Evolutionary conservation across 2,329 filamentous ascomycete species (phyloP).

Genomic region (Botrytis squamosa): DNA sequence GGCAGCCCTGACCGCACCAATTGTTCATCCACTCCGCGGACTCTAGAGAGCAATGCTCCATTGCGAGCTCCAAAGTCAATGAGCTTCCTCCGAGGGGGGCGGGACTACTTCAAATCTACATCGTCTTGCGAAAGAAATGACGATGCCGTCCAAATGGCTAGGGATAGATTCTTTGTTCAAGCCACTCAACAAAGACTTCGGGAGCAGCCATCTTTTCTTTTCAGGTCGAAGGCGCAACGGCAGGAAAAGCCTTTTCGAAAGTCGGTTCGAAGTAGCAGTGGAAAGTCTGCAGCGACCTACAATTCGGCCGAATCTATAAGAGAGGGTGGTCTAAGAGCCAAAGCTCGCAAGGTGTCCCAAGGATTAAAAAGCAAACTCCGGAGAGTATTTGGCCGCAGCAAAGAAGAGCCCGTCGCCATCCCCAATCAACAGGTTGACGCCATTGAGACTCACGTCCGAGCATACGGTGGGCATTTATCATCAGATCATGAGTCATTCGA

Average conservation of each 20-base stretch:
- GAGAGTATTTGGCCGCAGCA: conserved; percentile 51
- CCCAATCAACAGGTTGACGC: conserved; percentile 56
- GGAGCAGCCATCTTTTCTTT: conserved; percentile 48
- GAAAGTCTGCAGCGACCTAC: conserved; percentile 37
- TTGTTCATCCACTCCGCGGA: conserved; percentile 28
- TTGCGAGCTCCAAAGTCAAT: conserved; percentile 55
- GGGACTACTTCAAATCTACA: conserved; percentile 31
- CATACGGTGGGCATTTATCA: conserved; percentile 31
- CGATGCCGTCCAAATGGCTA: conserved; percentile 41
- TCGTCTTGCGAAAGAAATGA: conserved; percentile 38
- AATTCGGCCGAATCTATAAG: conserved; percentile 31
- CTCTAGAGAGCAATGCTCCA: conserved; percentile 31
- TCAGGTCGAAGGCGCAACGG: conserved; percentile 41
- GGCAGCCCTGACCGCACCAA: conserved; percentile 30
- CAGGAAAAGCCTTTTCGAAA: conserved; percentile 45
- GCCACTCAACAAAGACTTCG: conserved; percentile 41
- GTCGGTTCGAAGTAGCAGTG: conserved; percentile 50
- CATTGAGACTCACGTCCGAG: conserved; percentile 35
- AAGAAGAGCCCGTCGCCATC: conserved; percentile 41
- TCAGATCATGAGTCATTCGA: conserved; percentile 39
- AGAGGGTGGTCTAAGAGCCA: conserved; percentile 47
- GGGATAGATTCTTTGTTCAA: conserved; percentile 42
- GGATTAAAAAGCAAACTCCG: conserved; percentile 62
- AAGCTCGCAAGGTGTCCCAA: conserved; percentile 61
- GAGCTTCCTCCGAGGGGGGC: conserved; percentile 48